phyloP scores from a whole-genome alignment of 345 rosid species.

The Angophora floribunda region DNA sequence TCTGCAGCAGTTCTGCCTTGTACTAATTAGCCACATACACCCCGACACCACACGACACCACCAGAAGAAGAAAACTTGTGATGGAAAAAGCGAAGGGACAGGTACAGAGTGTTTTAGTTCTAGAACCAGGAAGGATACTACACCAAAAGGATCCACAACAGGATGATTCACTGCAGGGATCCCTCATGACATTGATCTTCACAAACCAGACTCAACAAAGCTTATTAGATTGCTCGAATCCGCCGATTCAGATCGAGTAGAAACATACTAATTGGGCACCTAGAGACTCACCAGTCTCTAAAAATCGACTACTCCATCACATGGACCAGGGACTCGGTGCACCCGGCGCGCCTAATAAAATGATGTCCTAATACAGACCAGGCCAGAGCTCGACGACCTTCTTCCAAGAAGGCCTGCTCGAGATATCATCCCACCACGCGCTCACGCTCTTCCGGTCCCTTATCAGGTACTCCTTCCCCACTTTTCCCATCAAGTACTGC shows the following conservation, averaged over 20 bases:
- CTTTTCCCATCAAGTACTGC: constrained; percentile 46
- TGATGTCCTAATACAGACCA: not conserved
- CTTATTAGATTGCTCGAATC: not conserved
- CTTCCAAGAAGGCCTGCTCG: constrained; percentile 60
- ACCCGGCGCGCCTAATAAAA: not conserved
- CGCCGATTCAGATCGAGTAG: not conserved
- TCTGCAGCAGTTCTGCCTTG: not conserved
- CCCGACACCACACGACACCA: not conserved
- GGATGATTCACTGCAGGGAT: not conserved
- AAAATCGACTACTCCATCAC: not conserved
- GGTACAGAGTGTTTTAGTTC: not conserved
- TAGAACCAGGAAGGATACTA: not conserved
- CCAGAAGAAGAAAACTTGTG: not conserved
- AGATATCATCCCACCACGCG: constrained; percentile 66
- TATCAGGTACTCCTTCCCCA: constrained; percentile 40
- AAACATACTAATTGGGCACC: not conserved
- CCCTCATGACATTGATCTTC: not conserved
- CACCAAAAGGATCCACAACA: not conserved
- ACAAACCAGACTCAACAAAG: not conserved
- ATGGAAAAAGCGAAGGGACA: not conserved
- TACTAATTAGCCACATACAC: not conserved
- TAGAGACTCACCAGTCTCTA: not conserved
- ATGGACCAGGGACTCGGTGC: not conserved
- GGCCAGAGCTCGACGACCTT: constrained; percentile 23
- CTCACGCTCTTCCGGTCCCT: constrained; percentile 52